Evolutionary conservation across 164 flowering plant species (phyloP), one percentile per base, ranked within the genome.

Genomic region (Liquidambar formosana): DNA sequence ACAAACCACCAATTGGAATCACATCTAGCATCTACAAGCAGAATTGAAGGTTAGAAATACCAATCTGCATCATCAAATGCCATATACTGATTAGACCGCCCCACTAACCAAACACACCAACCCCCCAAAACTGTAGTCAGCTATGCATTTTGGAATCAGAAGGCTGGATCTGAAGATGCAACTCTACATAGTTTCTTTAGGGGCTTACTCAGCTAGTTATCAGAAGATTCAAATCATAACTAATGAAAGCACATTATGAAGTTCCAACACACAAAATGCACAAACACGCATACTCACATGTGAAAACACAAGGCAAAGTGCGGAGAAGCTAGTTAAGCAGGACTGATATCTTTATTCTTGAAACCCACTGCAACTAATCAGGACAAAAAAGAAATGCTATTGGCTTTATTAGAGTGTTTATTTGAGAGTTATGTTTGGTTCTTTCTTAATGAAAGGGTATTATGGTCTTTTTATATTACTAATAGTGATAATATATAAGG

Each of bases 1-100:
- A 65, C 61, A 82, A 49, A 57, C 45, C 44, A 68, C 27, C 70
- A 28, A 64, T n/a, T 8, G 28, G 41, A 58, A 66, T 43, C 33
- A 65, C 44, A 53, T 65, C 66, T 47, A 48, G 18, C 2, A 48
- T 8, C 11, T 4, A 33, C 41, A 33, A 6, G 41, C 41, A 33
- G 2, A 33, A 33, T 33, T 33, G 41, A 26, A 54, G 25, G 58
- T 54, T 1, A 21, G 58, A 22, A 19, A 49, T 16, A 49, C n/a
- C 53, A 51, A 51, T 51, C 54, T 15, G 54, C 54, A 51, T 51
- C 54, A 16, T 16, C 22, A 18, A 51, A 51, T 51, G 54, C 54
- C 18, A 21, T 6, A 6, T 33, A 33, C 18, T 4, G n/a, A 21
- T 51, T 51, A 21, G 1, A 51, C 19, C 23, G 8, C 18, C 54